Percentiles rank a stretch among this genome's conserved stretches.
Conservation (phyloP, 192 early-diverging fungal species). For the Chytriomyces sp. region DNA sequence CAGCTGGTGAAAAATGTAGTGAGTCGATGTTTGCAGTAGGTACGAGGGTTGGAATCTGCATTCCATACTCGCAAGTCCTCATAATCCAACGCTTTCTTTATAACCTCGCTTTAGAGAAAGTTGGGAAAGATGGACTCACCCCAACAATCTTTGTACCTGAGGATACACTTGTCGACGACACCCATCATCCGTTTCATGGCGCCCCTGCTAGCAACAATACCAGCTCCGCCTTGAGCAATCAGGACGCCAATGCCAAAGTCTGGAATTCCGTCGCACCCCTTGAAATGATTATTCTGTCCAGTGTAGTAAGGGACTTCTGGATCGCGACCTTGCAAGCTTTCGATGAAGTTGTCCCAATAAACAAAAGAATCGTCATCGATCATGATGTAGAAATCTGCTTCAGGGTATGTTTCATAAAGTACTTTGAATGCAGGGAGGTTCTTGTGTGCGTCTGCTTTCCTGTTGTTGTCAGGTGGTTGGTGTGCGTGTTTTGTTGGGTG, state of each 20-base stretch:
- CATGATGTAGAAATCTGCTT: constrained; percentile 67
- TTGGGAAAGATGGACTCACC: constrained; percentile 47
- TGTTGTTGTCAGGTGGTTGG: not conserved
- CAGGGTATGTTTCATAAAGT: constrained; percentile 49
- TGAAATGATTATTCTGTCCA: constrained; percentile 45
- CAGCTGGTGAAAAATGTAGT: constrained; percentile 21
- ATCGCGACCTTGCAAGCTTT: constrained; percentile 35
- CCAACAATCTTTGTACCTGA: constrained; percentile 54
- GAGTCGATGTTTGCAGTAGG: too few species aligned
- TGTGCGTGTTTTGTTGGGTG: not conserved
- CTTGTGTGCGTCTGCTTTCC: constrained; percentile 55
- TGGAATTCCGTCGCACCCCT: constrained; percentile 56
- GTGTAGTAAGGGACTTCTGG: constrained; percentile 44
- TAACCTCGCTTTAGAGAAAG: constrained; percentile 30
- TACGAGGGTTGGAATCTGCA: constrained; percentile 40
- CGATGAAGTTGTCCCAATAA: constrained; percentile 53
- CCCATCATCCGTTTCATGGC: constrained; percentile 45
- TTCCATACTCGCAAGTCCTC: constrained; percentile 40
- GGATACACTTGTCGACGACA: constrained; percentile 44
- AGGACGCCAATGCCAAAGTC: constrained; percentile 40
- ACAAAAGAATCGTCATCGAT: constrained; percentile 68
- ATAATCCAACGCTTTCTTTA: constrained; percentile 37
- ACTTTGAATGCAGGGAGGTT: constrained; percentile 56
- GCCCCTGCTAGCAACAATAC: constrained; percentile 54
- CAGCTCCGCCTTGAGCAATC: constrained; percentile 64